phyloP scores from a whole-genome alignment of 2,329 filamentous ascomycete species.

The Penicillium brasilianum region DNA sequence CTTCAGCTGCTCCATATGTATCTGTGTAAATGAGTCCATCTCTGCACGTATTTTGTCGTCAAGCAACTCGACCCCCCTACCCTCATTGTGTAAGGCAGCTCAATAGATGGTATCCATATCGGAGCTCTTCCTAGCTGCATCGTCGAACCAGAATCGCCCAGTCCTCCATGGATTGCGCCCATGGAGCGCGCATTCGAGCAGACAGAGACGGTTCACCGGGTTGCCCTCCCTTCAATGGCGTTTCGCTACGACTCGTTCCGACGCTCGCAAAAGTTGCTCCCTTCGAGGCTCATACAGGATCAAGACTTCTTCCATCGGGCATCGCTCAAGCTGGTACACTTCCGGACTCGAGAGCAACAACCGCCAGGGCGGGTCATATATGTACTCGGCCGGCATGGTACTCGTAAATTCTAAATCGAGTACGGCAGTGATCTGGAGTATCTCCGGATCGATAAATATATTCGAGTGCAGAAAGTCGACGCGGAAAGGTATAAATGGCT shows the following conservation, averaged over 20 bases:
- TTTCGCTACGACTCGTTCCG: slow-evolving; percentile 30
- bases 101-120: slow-evolving; percentile 38
- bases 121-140: slow-evolving; percentile 33
- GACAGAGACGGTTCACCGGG: slow-evolving; percentile 26
- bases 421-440: slow-evolving; percentile 30
- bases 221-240: slow-evolving; percentile 16
- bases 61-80: slow-evolving; percentile 30
- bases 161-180: slow-evolving; percentile 34
- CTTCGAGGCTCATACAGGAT: slow-evolving; percentile 31
- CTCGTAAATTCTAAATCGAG: slow-evolving; percentile 40
- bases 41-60: slow-evolving; percentile 31
- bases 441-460: no score
- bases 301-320: slow-evolving; percentile 31
- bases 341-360: slow-evolving; percentile 27
- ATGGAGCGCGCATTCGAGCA: slow-evolving; percentile 31
- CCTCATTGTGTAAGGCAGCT: slow-evolving; percentile 33
- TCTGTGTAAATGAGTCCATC: slow-evolving; percentile 32
- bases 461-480: no score
- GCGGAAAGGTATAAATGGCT: no score
- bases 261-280: slow-evolving; percentile 31
- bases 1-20: slow-evolving; percentile 39
- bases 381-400: slow-evolving; percentile 27
- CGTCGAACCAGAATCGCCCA: slow-evolving; percentile 34
- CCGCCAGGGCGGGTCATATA: slow-evolving; percentile 29
- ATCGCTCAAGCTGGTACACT: slow-evolving; percentile 25